Evolutionary conservation across 441 rosid genomes (phyloP).

Genomic region (Corymbia calophylla): DNA sequence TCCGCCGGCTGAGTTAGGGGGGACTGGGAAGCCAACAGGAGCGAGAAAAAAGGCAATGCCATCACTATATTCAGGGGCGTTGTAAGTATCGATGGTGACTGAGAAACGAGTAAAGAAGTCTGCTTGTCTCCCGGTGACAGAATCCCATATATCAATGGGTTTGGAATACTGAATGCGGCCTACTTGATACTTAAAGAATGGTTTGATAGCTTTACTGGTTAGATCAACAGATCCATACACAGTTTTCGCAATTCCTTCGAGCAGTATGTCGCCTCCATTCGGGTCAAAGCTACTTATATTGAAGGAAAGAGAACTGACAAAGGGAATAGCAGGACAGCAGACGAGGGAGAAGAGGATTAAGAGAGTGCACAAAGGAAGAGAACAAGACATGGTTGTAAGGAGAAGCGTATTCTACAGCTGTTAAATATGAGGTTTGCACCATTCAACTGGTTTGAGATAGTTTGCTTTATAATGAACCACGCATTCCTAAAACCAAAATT

Average conservation of each 20-base stretch:
- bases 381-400: not conserved
- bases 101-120: not conserved
- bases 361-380: not conserved
- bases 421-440: not conserved
- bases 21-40: not conserved
- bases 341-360: not conserved
- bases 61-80: not conserved
- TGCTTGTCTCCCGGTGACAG: not conserved
- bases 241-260: rapidly evolving
- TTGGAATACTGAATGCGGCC: not conserved
- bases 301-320: not conserved
- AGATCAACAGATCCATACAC: not conserved
- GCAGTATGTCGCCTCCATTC: not conserved
- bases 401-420: not conserved
- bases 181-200: too few relatives aligned
- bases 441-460: not conserved
- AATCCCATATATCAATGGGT: not conserved
- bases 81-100: not conserved
- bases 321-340: not conserved
- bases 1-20: not conserved
- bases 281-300: not conserved
- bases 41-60: not conserved
- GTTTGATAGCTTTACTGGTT: too few relatives aligned
- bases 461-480: not conserved
- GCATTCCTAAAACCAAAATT: not conserved